Evolutionary conservation across 306 rosid genomes (phyloP).

Genomic region (Lablab purpureus): DNA sequence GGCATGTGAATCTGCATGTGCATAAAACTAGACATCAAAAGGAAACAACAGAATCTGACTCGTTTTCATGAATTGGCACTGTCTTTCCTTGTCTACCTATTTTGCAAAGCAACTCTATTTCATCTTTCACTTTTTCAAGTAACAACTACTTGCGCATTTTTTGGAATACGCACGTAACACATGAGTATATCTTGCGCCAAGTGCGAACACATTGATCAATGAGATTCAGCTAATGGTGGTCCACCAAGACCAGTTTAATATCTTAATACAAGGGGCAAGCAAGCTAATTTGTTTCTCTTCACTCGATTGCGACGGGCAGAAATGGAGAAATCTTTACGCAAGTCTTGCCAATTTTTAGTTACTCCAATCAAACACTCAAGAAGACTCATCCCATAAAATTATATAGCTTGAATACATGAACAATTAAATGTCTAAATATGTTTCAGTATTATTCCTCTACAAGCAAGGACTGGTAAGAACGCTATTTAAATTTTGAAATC

Average conservation of each 20-base stretch:
- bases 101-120: slow-evolving; percentile 16
- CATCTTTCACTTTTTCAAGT: slow-evolving; percentile 28
- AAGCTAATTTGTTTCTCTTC: slow-evolving; percentile 11
- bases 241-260: slow-evolving; percentile 35
- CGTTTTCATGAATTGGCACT: slow-evolving; percentile 25
- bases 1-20: slow-evolving; percentile 57
- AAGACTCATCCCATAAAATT: not conserved
- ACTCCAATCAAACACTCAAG: slow-evolving; percentile 24
- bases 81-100: slow-evolving; percentile 18
- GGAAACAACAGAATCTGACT: slow-evolving; percentile 28
- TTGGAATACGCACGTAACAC: not conserved
- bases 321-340: not conserved
- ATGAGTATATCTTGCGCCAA: not conserved
- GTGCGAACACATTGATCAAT: not conserved
- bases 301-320: not conserved
- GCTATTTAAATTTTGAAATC: slow-evolving; percentile 41
- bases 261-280: slow-evolving; percentile 30
- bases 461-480: slow-evolving; percentile 17
- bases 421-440: not conserved
- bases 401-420: not conserved
- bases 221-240: not conserved
- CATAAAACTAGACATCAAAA: not conserved
- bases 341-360: slow-evolving; percentile 2
- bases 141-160: not conserved
- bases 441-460: slow-evolving; percentile 36